Percentiles rank a stretch among this genome's conserved stretches.
Evolutionary conservation across 1,284 basidiomycete species (phyloP).

Genomic region (Takashimella koratensis): DNA sequence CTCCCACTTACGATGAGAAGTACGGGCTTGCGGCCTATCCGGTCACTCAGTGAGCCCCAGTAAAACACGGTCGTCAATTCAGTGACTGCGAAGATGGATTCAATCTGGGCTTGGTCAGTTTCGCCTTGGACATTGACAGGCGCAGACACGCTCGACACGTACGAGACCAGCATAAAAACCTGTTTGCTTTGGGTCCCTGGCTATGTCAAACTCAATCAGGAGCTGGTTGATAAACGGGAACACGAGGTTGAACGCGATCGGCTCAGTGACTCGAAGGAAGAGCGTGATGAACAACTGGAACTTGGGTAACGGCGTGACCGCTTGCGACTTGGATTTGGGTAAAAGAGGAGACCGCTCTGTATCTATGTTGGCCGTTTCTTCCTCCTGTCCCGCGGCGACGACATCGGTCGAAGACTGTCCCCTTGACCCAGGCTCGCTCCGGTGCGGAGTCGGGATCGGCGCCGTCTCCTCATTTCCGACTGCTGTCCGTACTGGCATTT

Average conservation of each 20-base stretch:
- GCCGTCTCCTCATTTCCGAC: neutral
- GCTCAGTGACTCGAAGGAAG: conserved; percentile 36
- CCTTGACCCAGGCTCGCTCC: neutral
- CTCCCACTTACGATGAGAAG: conserved; percentile 28
- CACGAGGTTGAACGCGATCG: conserved; percentile 29
- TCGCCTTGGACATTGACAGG: neutral
- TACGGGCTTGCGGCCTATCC: conserved; percentile 37
- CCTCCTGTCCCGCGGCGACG: too few relatives aligned
- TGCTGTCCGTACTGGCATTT: neutral
- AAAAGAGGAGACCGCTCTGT: neutral
- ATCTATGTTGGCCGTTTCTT: too few relatives aligned
- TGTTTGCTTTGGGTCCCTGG: conserved; percentile 27
- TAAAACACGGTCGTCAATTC: conserved; percentile 39
- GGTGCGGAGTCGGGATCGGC: neutral
- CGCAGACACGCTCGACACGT: conserved; percentile 7
- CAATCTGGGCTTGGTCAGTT: conserved; percentile 19
- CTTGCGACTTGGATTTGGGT: neutral
- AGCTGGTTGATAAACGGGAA: conserved; percentile 42
- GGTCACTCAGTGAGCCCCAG: conserved; percentile 35
- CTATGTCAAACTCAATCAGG: conserved; percentile 33
- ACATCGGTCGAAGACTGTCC: too few relatives aligned
- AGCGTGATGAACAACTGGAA: conserved; percentile 31
- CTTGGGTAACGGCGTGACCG: conserved; percentile 31
- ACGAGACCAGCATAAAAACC: conserved; percentile 38
- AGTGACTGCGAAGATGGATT: conserved; percentile 35